Conservation (phyloP, 306 rosid genomes). For the Inga leiocalycina region DNA sequence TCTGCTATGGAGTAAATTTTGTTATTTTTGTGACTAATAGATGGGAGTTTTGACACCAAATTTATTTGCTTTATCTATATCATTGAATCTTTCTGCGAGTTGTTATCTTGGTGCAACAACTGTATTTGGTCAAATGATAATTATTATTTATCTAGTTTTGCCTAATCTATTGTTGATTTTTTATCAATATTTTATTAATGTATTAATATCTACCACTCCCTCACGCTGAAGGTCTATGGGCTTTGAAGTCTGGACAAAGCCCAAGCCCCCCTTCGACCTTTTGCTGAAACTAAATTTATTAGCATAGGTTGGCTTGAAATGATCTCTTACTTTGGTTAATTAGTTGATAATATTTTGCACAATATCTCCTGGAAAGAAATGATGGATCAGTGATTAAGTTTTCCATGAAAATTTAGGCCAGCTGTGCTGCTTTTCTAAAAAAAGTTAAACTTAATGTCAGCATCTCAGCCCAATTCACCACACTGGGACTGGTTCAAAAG, state of each 20-base stretch:
- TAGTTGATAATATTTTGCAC: not conserved
- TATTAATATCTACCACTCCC: not conserved
- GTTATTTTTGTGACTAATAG: slow-evolving; percentile 5
- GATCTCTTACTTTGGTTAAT: not conserved
- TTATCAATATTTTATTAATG: too few species aligned
- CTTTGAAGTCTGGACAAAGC: not conserved
- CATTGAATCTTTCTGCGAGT: not conserved
- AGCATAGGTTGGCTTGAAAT: not conserved
- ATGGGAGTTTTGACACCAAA: not conserved
- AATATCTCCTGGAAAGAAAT: not conserved
- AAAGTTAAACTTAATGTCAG: not conserved
- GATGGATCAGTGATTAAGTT: not conserved
- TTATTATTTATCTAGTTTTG: not conserved
- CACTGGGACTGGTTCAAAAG: not conserved
- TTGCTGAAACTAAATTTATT: not conserved
- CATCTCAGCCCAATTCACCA: not conserved
- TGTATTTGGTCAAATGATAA: slow-evolving; percentile 1
- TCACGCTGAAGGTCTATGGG: not conserved
- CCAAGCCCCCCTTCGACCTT: not conserved
- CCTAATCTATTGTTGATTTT: not conserved
- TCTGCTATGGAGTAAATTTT: slow-evolving; percentile 26
- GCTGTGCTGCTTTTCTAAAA: not conserved
- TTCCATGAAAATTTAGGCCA: not conserved
- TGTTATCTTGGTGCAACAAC: not conserved
- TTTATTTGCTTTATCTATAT: slow-evolving; percentile 15